Base-by-base conservation (phyloP, 352 stramenopile genomes). In the Lagenidium giganteum region DNA sequence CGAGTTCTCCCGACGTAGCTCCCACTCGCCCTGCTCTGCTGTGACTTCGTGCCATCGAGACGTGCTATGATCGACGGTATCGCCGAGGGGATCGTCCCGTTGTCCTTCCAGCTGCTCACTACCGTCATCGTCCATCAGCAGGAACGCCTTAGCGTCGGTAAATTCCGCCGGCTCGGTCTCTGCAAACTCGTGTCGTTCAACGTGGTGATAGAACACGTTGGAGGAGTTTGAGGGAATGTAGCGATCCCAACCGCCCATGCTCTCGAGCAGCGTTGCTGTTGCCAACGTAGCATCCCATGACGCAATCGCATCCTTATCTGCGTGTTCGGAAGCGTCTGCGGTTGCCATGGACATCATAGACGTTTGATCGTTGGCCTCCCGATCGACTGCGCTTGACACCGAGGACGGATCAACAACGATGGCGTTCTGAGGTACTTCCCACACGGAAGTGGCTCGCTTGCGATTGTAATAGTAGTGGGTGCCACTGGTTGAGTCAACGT, bases 401-500 rank as follows among this genome's bases (percentile, higher is more conserved):
- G n/a, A n/a, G n/a, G n/a, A n/a, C n/a, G n/a, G n/a, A n/a, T n/a
- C 26, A 4, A 52, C 21, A 5, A 9, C 20, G 6, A 2, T 21
- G 1, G 29, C 47, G 17, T 38, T 30, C 11, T 51, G 34, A 13
- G 69, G 67, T 7, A 42, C 40, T 25, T 60, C 65, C 70, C 63
- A 83, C 35, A 65, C 66, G 2, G 70, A 79, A 31, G 61, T 38
- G 28, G 64, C 62, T 8, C 56, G 61, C 24, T 9, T 32, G 1
- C 34, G 49, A 40, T 81, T 75, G 61, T 61, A 78, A 40, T 83
- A 84, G 46, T 65, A 83, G 16, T 60, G 72, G 46, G 79, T 81
- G 58, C 58, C 66, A 20, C 50, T 76, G 33, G 46, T 34, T 14
- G 30, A 54, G 47, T 83, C 68, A 42, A 79, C 25, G 38, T 79